Evolutionary conservation across 2,329 filamentous ascomycete genomes (phyloP).

Genomic region (Ophiocordyceps camponoti-leonardi): DNA sequence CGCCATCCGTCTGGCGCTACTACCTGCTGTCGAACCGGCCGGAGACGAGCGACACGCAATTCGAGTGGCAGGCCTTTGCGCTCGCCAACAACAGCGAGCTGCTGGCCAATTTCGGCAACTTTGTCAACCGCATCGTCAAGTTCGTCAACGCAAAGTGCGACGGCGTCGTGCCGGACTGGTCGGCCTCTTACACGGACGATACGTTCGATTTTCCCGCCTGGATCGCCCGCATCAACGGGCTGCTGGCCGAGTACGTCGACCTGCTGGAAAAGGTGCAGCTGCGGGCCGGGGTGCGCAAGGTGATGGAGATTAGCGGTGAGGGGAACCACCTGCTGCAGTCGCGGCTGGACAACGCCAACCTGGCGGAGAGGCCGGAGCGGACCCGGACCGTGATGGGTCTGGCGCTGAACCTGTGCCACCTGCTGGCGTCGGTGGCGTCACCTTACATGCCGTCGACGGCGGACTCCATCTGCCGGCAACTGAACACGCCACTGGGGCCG

Average conservation of each 20-base stretch:
- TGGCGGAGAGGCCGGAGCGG: constrained; percentile 35
- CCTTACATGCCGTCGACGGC: constrained; percentile 78
- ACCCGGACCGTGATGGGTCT: constrained; percentile 49
- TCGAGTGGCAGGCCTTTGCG: constrained; percentile 76
- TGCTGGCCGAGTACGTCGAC: constrained; percentile 48
- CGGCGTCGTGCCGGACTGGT: constrained; percentile 47
- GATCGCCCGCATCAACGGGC: constrained; percentile 26
- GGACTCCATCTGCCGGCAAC: constrained; percentile 58
- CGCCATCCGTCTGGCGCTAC: constrained; percentile 82
- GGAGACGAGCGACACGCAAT: constrained; percentile 74
- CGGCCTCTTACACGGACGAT: constrained; percentile 38
- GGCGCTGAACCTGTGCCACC: constrained; percentile 69
- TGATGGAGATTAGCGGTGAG: constrained; percentile 48
- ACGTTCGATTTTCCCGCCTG: constrained; percentile 19
- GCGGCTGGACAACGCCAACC: constrained; percentile 35
- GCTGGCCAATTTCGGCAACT: constrained; percentile 58
- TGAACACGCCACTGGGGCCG: constrained; percentile 33
- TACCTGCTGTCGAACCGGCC: constrained; percentile 76
- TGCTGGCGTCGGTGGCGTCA: constrained; percentile 60
- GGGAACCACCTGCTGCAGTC: constrained; percentile 34
- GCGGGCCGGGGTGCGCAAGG: constrained; percentile 44
- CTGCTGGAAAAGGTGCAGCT: constrained; percentile 58
- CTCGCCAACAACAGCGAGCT: constrained; percentile 78
- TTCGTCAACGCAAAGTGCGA: constrained; percentile 63
- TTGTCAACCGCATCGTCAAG: constrained; percentile 59